phyloP scores from a whole-genome alignment of 345 rosid genomes.

The Acer saccharum region DNA sequence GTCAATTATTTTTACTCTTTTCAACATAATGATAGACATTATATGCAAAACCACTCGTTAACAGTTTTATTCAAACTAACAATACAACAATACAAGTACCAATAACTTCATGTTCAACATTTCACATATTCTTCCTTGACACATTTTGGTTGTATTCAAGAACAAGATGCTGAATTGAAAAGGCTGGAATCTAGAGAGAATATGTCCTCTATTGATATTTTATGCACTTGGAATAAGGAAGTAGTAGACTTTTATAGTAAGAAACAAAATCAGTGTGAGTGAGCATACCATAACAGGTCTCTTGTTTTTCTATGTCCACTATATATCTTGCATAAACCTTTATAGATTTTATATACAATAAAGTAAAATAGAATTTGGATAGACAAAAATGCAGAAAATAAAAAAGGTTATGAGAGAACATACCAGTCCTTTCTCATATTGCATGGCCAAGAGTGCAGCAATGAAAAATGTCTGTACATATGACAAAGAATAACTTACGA shows the following conservation, averaged over 20 bases:
- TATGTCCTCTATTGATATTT: not conserved
- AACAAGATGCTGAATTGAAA: not conserved
- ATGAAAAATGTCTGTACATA: slow-evolving; percentile 85
- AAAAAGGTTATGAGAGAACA: slow-evolving; percentile 28
- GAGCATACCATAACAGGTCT: not conserved
- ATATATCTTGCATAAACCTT: not conserved
- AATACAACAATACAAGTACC: not conserved
- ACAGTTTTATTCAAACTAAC: not conserved
- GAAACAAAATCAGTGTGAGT: not conserved
- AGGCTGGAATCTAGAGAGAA: not conserved
- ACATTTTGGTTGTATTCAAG: not conserved
- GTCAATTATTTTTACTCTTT: not conserved
- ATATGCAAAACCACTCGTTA: not conserved
- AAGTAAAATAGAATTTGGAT: not conserved
- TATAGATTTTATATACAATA: not conserved
- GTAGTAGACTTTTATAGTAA: slow-evolving; percentile 1
- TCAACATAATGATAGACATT: not conserved
- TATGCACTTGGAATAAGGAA: not conserved
- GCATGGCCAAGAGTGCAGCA: slow-evolving; percentile 99
- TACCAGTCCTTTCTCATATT: slow-evolving; percentile 95
- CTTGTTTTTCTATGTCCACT: not conserved
- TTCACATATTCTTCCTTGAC: not conserved
- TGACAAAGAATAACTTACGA: slow-evolving; percentile 20
- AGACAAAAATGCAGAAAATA: slow-evolving; percentile 19
- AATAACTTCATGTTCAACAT: not conserved